Conservation (phyloP, 108 stramenopile genomes). For the Skeletonema costatum region DNA sequence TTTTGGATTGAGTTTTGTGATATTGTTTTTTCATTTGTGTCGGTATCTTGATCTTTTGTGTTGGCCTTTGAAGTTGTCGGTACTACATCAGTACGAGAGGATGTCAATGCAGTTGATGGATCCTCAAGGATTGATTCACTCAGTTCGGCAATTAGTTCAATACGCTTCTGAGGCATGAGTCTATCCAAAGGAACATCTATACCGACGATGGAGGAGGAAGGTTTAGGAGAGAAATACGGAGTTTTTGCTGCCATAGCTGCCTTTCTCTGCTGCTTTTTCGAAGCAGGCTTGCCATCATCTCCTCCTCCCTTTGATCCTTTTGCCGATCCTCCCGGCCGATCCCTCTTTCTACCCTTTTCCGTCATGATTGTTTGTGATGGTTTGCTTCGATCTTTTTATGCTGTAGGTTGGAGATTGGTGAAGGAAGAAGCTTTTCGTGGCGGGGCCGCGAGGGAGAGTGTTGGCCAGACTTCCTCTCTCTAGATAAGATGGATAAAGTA, state of each 20-base stretch:
- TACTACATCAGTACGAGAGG: constrained; percentile 15
- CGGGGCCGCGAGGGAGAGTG: no score
- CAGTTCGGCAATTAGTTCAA: constrained; percentile 77
- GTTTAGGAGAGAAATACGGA: constrained; percentile 21
- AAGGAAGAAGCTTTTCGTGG: no score
- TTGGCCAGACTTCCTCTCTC: no score
- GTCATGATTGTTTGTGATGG: background rate
- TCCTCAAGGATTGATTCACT: constrained; percentile 79
- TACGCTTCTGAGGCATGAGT: constrained; percentile 41
- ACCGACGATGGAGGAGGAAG: constrained; percentile 10
- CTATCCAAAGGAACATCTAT: constrained; percentile 17
- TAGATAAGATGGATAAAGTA: no score
- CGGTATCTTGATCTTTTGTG: constrained; percentile 4
- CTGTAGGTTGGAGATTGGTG: no score
- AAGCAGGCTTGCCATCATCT: background rate
- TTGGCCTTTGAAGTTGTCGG: constrained; percentile 3
- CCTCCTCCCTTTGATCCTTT: background rate
- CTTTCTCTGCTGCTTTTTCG: constrained; percentile 14
- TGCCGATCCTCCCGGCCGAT: background rate
- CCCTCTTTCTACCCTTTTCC: constrained; percentile 27
- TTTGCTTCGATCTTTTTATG: no score
- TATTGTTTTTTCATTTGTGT: constrained; percentile 16
- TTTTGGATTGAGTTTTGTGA: constrained; percentile 57
- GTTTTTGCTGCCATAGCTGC: constrained; percentile 10
- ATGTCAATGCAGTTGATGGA: constrained; percentile 64